These are phyloP conservation scores for Pichia sp. DNA, from an alignment of 1,139 yeast genomes.

Conservation along the genomic window DNA sequence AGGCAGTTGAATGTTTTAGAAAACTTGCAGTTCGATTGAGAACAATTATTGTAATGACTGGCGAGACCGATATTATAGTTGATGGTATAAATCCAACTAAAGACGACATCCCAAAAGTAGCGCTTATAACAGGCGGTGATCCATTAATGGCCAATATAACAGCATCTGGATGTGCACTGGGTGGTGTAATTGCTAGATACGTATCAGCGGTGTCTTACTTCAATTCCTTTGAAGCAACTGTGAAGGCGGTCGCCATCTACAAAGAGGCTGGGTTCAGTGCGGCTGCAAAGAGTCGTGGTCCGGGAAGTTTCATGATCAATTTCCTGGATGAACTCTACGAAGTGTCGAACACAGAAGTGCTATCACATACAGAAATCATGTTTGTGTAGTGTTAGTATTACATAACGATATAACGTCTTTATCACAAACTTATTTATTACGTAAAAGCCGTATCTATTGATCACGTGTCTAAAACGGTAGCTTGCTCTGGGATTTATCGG, in stretches of 20 bases:
- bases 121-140: conserved; percentile 52
- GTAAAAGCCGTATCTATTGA: no score
- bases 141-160: conserved; percentile 68
- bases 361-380: not conserved
- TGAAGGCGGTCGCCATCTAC: conserved; percentile 54
- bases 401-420: no score
- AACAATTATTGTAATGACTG: conserved; percentile 70
- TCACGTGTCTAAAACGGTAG: conserved; percentile 14
- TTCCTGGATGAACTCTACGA: conserved; percentile 21
- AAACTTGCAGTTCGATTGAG: conserved; percentile 50
- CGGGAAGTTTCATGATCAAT: conserved; percentile 21
- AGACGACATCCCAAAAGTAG: conserved; percentile 27
- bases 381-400: no score
- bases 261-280: conserved; percentile 63
- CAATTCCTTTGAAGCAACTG: conserved; percentile 43
- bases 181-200: conserved; percentile 62
- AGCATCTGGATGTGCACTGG: conserved; percentile 84
- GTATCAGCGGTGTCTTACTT: conserved; percentile 40
- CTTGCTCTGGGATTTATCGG: conserved; percentile 6
- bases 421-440: no score
- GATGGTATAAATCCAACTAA: conserved; percentile 34
- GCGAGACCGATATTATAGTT: conserved; percentile 42
- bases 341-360: not conserved
- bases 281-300: conserved; percentile 24
- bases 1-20: conserved; percentile 36